These are phyloP conservation scores for Porogramme epimiltina DNA, from an alignment of 1,284 basidiomycete genomes.

Conservation along the genomic window DNA sequence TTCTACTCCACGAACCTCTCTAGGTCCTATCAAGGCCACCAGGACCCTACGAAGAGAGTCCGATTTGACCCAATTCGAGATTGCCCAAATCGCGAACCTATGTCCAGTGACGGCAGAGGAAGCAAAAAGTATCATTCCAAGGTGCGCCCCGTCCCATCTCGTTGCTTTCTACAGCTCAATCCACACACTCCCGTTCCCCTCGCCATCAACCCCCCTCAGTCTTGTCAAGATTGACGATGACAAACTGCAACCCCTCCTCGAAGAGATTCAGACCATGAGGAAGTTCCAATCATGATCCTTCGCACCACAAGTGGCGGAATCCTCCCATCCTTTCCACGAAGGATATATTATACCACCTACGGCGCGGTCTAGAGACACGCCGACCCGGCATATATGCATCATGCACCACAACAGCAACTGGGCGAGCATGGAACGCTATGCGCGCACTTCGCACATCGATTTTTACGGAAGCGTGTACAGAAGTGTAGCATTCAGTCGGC, in stretches of 20 bases:
- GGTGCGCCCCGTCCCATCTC: slow-evolving; percentile 43
- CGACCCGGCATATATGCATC: no score
- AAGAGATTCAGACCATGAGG: slow-evolving; percentile 87
- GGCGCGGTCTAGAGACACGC: no score
- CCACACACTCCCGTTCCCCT: background rate
- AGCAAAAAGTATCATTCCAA: slow-evolving; percentile 89
- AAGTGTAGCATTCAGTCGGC: no score
- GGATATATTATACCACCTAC: no score
- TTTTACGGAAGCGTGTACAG: no score
- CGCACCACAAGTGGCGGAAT: no score
- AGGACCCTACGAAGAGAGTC: slow-evolving; percentile 78
- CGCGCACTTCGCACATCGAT: no score
- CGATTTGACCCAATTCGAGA: slow-evolving; percentile 86
- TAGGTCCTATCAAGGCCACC: background rate
- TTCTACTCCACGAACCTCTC: no score
- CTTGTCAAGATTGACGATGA: slow-evolving; percentile 89
- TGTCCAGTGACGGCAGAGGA: slow-evolving; percentile 89
- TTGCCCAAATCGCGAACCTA: slow-evolving; percentile 89
- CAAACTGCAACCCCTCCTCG: slow-evolving; percentile 75
- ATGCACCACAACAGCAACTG: no score
- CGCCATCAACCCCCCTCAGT: slow-evolving; percentile 39
- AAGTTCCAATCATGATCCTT: slow-evolving; percentile 76
- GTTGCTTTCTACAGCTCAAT: background rate
- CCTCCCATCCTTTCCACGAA: no score
- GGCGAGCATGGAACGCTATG: no score